Percentiles rank a stretch among this genome's conserved stretches.
These are phyloP conservation scores for Cladophialophora immunda DNA, from an alignment of 2,329 filamentous ascomycete genomes.

Conservation along the genomic window DNA sequence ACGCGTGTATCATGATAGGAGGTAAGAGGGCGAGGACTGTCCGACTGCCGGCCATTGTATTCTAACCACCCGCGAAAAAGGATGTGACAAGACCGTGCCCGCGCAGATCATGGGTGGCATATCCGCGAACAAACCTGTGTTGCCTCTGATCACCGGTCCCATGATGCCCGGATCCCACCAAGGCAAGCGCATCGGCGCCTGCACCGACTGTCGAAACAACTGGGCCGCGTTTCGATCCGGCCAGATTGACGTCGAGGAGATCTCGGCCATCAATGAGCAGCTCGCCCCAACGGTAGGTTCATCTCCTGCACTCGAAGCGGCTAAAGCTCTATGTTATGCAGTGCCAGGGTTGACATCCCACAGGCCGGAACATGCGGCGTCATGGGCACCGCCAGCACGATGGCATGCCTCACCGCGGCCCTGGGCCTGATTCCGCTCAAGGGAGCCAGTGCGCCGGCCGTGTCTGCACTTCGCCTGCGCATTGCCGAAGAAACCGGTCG, in stretches of 20 bases:
- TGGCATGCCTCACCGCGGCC: conserved; percentile 63
- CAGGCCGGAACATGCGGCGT: conserved; percentile 67
- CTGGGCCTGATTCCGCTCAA: conserved; percentile 63
- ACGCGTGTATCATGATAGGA: conserved; percentile 75
- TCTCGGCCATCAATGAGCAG: conserved; percentile 74
- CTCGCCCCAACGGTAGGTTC: conserved; percentile 70
- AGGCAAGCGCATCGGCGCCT: conserved; percentile 75
- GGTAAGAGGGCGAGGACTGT: too few species aligned
- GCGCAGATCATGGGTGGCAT: conserved; percentile 80
- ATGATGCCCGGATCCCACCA: conserved; percentile 75
- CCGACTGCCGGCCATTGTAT: too few species aligned
- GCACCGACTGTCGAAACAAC: conserved; percentile 77
- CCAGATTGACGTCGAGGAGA: conserved; percentile 74
- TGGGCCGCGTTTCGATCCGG: conserved; percentile 75
- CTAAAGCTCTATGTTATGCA: too few species aligned
- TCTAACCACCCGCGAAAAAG: too few species aligned
- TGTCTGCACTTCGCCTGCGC: conserved; percentile 59
- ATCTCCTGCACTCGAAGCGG: too few species aligned
- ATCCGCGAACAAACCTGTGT: conserved; percentile 74
- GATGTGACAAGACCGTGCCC: conserved; percentile 78
- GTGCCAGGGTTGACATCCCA: too few species aligned
- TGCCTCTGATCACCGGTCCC: conserved; percentile 74
- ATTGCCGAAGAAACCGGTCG: conserved; percentile 64
- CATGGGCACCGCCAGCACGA: conserved; percentile 66
- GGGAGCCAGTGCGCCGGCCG: conserved; percentile 62